phyloP scores from a whole-genome alignment of 108 stramenopile genomes.

The Chaetoceros muelleri region DNA sequence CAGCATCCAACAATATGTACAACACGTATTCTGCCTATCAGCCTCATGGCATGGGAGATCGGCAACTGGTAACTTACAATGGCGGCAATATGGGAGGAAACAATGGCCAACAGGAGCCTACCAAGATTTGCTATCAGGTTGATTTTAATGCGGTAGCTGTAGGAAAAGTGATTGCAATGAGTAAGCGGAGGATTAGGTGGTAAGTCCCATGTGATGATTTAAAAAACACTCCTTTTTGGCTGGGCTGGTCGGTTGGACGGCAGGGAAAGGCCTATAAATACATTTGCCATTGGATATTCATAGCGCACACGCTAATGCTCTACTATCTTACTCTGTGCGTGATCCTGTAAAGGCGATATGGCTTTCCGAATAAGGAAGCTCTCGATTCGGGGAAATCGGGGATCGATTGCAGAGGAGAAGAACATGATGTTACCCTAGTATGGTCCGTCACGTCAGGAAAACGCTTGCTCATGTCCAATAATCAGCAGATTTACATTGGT shows the following conservation, averaged over 20 bases:
- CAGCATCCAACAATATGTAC: too few species aligned
- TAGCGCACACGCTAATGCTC: too few species aligned
- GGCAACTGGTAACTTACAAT: background rate
- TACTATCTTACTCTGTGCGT: too few species aligned
- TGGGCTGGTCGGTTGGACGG: too few species aligned
- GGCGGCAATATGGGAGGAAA: background rate
- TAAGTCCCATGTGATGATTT: slow-evolving; percentile 14
- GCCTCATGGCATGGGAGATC: too few species aligned
- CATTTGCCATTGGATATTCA: too few species aligned
- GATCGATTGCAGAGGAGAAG: slow-evolving; percentile 81
- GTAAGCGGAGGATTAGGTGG: slow-evolving; percentile 59
- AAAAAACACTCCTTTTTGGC: too few species aligned
- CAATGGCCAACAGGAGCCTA: background rate
- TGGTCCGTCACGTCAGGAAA: slow-evolving; percentile 85
- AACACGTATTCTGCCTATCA: too few species aligned
- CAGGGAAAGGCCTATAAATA: too few species aligned
- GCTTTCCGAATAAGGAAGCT: slow-evolving; percentile 71
- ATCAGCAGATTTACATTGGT: slow-evolving; percentile 62
- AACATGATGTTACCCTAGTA: slow-evolving; percentile 76
- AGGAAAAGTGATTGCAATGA: slow-evolving; percentile 49
- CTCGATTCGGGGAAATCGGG: slow-evolving; percentile 60
- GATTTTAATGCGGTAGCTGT: slow-evolving; percentile 48
- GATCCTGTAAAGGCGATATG: slow-evolving; percentile 73
- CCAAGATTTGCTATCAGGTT: slow-evolving; percentile 33
- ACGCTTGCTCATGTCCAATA: slow-evolving; percentile 57